Conservation (phyloP, 768 basidiomycete genomes). For the Scleroderma citrinum region DNA sequence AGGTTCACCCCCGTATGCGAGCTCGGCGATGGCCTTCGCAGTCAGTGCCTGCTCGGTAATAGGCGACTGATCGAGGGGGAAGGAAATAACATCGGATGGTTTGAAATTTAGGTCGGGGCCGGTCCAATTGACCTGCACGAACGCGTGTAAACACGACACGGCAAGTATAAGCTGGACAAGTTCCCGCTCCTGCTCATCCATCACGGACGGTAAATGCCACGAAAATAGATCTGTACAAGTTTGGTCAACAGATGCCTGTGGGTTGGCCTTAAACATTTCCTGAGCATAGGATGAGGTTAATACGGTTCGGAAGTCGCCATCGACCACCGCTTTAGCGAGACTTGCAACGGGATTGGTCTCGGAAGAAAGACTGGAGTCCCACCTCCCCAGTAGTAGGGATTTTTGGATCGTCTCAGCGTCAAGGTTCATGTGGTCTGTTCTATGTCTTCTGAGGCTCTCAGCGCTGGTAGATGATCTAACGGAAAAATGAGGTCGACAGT, state of each 20-base stretch:
- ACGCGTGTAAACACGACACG: conserved; percentile 80
- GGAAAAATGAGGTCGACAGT: too few relatives aligned
- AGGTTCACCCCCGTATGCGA: conserved; percentile 87
- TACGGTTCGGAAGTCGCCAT: conserved; percentile 52
- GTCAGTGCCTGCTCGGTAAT: conserved; percentile 51
- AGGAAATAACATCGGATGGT: conserved; percentile 34
- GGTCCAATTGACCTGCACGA: conserved; percentile 94
- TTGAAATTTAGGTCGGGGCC: conserved; percentile 76
- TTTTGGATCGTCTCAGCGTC: conserved; percentile 39
- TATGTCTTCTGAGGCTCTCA: neutral
- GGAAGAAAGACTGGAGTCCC: conserved; percentile 27
- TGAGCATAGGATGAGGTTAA: conserved; percentile 42
- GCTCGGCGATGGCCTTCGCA: conserved; percentile 59
- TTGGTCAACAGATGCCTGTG: conserved; percentile 30
- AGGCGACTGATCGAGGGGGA: conserved; percentile 24
- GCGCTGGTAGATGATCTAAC: too few relatives aligned
- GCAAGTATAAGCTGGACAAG: conserved; percentile 57
- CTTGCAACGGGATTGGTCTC: conserved; percentile 21
- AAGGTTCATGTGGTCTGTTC: conserved; percentile 6
- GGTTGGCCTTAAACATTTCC: conserved; percentile 32
- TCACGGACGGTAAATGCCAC: conserved; percentile 23
- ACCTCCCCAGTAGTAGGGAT: conserved; percentile 48
- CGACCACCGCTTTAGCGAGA: conserved; percentile 50
- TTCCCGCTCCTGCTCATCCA: conserved; percentile 42
- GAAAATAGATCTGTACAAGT: conserved; percentile 33